phyloP scores from a whole-genome alignment of 1,284 basidiomycete species.

The Ceratobasidium sp. region DNA sequence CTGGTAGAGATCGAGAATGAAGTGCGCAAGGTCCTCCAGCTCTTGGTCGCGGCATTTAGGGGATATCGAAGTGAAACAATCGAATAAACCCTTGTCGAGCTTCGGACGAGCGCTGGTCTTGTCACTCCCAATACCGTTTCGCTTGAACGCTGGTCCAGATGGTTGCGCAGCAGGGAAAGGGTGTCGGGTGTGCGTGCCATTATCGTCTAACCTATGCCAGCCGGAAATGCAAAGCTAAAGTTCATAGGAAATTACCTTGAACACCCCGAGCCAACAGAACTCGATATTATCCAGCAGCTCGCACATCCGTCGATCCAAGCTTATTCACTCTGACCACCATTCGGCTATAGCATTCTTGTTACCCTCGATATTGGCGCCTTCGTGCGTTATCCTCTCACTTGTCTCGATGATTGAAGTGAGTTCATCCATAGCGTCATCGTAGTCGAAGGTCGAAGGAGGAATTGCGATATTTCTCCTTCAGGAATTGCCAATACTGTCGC shows the following conservation, averaged over 20 bases:
- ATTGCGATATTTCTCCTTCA: constrained; percentile 67
- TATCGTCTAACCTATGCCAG: constrained; percentile 35
- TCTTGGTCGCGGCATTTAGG: constrained; percentile 91
- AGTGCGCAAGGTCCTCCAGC: constrained; percentile 94
- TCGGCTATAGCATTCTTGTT: constrained; percentile 71
- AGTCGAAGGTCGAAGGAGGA: constrained; percentile 71
- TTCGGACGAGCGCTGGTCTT: constrained; percentile 64
- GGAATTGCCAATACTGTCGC: constrained; percentile 70
- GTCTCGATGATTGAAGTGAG: constrained; percentile 81
- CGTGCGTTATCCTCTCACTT: constrained; percentile 65
- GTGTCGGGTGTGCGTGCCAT: constrained; percentile 57
- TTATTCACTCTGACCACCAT: constrained; percentile 89
- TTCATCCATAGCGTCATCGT: constrained; percentile 79
- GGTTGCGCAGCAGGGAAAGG: constrained; percentile 78
- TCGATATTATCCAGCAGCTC: constrained; percentile 88
- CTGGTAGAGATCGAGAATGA: constrained; percentile 93
- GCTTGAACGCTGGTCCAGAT: constrained; percentile 82
- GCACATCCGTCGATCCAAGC: constrained; percentile 81
- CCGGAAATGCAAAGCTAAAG: background rate
- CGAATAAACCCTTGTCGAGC: constrained; percentile 74
- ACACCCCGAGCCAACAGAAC: constrained; percentile 96
- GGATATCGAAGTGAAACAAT: constrained; percentile 86
- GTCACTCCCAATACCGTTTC: constrained; percentile 69
- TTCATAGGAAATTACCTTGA: constrained; percentile 74
- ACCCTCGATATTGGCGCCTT: constrained; percentile 59